Percentiles rank a stretch among this genome's conserved stretches.
These are phyloP conservation scores for Ustilaginoidea virens DNA, from an alignment of 2,329 filamentous ascomycete genomes.

Conservation along the genomic window DNA sequence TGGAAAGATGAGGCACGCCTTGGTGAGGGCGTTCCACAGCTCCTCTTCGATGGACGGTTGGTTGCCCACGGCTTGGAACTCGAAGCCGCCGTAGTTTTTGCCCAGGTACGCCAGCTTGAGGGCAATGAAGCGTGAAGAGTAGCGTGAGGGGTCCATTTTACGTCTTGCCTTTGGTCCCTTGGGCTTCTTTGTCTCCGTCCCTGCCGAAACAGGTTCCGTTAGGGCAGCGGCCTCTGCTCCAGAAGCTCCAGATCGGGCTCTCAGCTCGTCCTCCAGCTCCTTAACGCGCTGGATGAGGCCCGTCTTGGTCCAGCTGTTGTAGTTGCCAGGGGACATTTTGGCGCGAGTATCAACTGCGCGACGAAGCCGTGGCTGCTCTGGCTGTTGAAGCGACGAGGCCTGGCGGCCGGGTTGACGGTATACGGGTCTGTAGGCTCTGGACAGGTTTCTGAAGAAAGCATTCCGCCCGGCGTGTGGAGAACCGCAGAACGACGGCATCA, in stretches of 20 bases:
- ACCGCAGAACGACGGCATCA: too few species aligned
- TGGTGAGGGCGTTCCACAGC: constrained; percentile 79
- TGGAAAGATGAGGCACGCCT: constrained; percentile 68
- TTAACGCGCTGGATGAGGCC: constrained; percentile 54
- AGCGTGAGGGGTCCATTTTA: constrained; percentile 63
- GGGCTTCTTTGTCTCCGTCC: not conserved
- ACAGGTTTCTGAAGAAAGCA: constrained; percentile 9
- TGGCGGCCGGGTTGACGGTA: constrained; percentile 1
- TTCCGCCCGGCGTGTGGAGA: too few species aligned
- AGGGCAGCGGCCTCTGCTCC: constrained; percentile 11
- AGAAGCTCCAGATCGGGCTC: constrained; percentile 22
- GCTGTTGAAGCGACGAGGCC: constrained; percentile 5
- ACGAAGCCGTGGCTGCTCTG: not conserved
- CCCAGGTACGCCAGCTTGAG: constrained; percentile 91
- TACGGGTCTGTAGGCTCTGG: constrained; percentile 4
- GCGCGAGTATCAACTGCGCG: not conserved
- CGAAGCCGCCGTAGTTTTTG: constrained; percentile 81
- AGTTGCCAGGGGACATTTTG: constrained; percentile 26
- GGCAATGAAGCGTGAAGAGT: constrained; percentile 71
- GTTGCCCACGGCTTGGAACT: constrained; percentile 61
- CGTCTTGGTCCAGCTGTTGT: constrained; percentile 52
- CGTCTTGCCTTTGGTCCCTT: constrained; percentile 29
- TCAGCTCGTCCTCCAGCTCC: constrained; percentile 50
- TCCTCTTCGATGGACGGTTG: constrained; percentile 82
- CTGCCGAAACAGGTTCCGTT: not conserved